A percentile compares a stretch with the other conserved stretches of the same genome.
These are phyloP conservation scores for Erythrophleum fordii DNA, from an alignment of 306 rosid genomes.

Conservation along the genomic window DNA sequence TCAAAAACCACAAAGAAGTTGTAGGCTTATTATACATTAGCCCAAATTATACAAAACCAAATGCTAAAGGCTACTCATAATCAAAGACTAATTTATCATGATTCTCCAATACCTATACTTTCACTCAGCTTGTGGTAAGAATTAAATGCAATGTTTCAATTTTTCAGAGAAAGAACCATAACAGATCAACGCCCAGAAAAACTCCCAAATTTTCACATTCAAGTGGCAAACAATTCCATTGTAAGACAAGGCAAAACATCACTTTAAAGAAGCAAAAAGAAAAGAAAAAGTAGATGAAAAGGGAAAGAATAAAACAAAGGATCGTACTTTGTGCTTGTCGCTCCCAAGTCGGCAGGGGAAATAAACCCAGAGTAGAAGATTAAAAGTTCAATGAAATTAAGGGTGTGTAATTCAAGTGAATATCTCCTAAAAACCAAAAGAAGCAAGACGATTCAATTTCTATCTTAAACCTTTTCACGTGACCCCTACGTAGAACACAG, in stretches of 20 bases:
- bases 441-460: constrained; percentile 29
- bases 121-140: neutral
- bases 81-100: neutral
- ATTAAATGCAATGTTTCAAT: neutral
- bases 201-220: neutral
- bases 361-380: constrained; percentile 14
- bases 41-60: neutral
- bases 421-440: constrained; percentile 23
- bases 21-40: neutral
- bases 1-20: neutral
- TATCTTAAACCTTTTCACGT: no score
- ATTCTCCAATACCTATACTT: neutral
- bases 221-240: neutral
- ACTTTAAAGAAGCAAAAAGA: neutral
- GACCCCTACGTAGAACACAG: constrained; percentile 39
- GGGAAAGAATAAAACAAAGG: neutral
- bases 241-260: neutral
- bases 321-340: constrained; percentile 21
- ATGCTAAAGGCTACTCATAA: neutral
- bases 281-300: neutral
- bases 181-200: neutral
- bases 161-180: neutral
- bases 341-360: constrained; percentile 21
- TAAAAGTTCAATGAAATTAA: constrained; percentile 6
- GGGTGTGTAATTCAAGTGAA: neutral